Percentiles rank a stretch among this genome's conserved stretches.
Evolutionary conservation across 176 grass and related monocot genomes (phyloP).

Genomic region (Raddia distichophylla): DNA sequence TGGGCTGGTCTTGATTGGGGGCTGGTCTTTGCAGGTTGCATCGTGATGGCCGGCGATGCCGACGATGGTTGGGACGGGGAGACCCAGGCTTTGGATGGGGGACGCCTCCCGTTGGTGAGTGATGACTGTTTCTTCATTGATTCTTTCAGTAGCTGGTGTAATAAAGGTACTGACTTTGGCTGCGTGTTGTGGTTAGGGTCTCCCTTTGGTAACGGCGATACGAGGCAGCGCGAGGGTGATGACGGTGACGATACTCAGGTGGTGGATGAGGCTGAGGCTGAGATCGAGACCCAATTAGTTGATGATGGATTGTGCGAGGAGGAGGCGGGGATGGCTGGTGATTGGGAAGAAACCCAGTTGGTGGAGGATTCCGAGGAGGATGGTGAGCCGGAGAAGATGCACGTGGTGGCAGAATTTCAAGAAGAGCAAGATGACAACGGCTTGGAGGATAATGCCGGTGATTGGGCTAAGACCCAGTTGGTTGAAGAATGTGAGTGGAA

Average conservation of each 20-base stretch:
- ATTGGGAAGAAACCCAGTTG: constrained; percentile 43
- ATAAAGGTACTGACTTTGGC: constrained; percentile 13
- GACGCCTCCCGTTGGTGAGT: constrained; percentile 42
- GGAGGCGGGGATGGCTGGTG: background rate
- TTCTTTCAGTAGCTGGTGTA: background rate
- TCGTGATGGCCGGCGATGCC: constrained; percentile 24
- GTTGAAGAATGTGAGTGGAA: too few species aligned
- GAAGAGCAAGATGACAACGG: background rate
- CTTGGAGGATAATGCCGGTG: too few species aligned
- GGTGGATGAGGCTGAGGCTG: too few species aligned
- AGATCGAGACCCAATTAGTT: constrained; percentile 18
- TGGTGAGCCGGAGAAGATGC: constrained; percentile 11
- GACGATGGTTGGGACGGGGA: constrained; percentile 17
- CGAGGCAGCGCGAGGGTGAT: too few species aligned
- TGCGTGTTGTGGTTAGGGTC: background rate
- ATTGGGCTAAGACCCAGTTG: too few species aligned
- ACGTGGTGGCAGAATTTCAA: background rate
- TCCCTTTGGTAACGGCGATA: too few species aligned
- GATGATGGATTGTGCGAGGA: constrained; percentile 30
- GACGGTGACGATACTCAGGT: too few species aligned
- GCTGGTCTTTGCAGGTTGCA: background rate
- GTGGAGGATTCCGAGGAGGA: constrained; percentile 34
- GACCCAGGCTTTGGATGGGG: constrained; percentile 25
- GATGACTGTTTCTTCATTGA: background rate
- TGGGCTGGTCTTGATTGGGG: background rate